Percentiles rank a stretch among this genome's conserved stretches.
Conservation (phyloP, 2,329 filamentous ascomycete genomes). For the Aureobasidium sp. region DNA sequence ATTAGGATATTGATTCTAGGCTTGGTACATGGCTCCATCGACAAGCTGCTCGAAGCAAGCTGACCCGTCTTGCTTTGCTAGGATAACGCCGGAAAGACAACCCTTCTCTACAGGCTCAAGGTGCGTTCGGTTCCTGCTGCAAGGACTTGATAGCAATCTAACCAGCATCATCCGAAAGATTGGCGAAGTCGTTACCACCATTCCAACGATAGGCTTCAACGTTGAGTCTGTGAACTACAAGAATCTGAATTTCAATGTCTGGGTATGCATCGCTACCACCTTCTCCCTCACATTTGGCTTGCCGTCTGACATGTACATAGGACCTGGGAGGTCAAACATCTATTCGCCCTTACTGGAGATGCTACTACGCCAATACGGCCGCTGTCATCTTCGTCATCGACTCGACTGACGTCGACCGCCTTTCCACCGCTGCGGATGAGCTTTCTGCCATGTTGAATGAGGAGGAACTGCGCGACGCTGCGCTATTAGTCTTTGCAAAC, state of each 20-base stretch:
- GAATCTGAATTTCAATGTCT: constrained; percentile 98
- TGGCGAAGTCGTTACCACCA: constrained; percentile 96
- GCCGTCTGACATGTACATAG: constrained; percentile 35
- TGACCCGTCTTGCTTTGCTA: constrained; percentile 34
- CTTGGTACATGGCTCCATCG: constrained; percentile 56
- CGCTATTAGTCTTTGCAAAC: constrained; percentile 92
- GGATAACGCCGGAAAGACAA: constrained; percentile 99
- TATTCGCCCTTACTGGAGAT: constrained; percentile 97
- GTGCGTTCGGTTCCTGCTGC: constrained; percentile 38
- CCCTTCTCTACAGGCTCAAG: constrained; percentile 91
- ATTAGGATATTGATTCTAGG: constrained; percentile 92
- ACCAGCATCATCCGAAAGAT: constrained; percentile 53
- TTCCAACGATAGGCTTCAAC: constrained; percentile 98
- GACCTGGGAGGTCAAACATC: constrained; percentile 97
- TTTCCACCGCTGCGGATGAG: constrained; percentile 89
- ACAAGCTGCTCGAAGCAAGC: not conserved
- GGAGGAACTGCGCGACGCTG: constrained; percentile 89
- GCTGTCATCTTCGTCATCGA: constrained; percentile 99
- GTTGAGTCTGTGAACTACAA: constrained; percentile 98
- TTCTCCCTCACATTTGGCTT: constrained; percentile 15
- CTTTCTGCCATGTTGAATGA: constrained; percentile 92
- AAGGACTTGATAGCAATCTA: not conserved
- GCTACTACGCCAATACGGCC: constrained; percentile 98
- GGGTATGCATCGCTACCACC: constrained; percentile 55
- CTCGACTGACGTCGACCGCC: constrained; percentile 90